A percentile compares a stretch with the other conserved stretches of the same genome.
Conservation (phyloP, 2,329 filamentous ascomycete species). For the Cordyceps farinosa region DNA sequence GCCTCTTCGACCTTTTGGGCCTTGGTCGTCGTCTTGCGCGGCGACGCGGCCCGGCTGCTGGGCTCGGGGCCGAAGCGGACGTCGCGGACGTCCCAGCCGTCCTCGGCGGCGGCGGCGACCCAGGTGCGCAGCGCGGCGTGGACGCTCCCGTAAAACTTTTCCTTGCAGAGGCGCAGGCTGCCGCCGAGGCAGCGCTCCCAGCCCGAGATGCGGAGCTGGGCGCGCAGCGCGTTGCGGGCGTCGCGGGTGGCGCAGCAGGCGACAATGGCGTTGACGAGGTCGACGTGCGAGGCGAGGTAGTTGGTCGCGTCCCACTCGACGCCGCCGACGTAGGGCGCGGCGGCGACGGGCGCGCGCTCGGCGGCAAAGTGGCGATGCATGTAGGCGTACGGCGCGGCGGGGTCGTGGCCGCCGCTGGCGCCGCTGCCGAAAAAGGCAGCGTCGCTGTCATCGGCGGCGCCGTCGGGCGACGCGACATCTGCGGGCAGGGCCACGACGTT, state of each 20-base stretch:
- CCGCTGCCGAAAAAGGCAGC: conserved; percentile 30
- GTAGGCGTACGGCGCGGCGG: conserved; percentile 48
- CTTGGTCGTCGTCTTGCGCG: conserved; percentile 32
- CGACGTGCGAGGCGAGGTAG: conserved; percentile 87
- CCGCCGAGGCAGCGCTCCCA: conserved; percentile 88
- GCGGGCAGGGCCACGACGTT: conserved; percentile 74
- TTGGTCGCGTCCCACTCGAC: conserved; percentile 99
- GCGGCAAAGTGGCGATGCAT: conserved; percentile 75
- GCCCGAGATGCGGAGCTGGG: conserved; percentile 74
- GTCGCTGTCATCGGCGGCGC: conserved; percentile 23
- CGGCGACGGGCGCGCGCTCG: conserved; percentile 83
- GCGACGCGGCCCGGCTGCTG: conserved; percentile 26
- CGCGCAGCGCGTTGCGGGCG: conserved; percentile 75
- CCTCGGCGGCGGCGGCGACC: conserved; percentile 81
- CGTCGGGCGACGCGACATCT: conserved; percentile 11
- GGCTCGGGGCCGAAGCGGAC: conserved; percentile 69
- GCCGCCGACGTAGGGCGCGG: conserved; percentile 91
- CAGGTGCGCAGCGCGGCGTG: conserved; percentile 87
- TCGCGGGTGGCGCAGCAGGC: conserved; percentile 68
- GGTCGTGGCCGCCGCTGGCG: conserved; percentile 33
- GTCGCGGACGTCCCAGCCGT: conserved; percentile 80
- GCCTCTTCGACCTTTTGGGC: conserved; percentile 51
- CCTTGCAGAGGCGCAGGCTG: conserved; percentile 86
- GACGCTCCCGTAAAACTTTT: conserved; percentile 92
- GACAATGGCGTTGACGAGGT: conserved; percentile 86